Conservation (phyloP, 441 rosid species). For the Pelargonium australe region DNA sequence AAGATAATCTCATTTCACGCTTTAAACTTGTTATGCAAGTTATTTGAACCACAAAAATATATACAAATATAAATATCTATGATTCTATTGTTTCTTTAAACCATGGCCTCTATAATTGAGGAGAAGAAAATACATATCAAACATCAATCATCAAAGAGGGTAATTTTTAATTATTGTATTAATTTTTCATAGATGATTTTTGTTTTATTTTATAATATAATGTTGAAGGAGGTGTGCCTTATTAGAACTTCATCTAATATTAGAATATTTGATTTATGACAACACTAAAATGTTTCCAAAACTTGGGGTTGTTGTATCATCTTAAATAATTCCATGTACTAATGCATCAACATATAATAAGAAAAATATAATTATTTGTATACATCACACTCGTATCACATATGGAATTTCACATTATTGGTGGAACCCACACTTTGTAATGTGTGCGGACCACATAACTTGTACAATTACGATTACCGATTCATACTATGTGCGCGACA, state of each 20-base stretch:
- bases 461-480: no score
- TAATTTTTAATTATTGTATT: not conserved
- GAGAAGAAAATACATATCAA: not conserved
- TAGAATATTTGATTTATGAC: not conserved
- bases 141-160: not conserved
- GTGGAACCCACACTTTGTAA: not conserved
- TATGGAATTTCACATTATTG: not conserved
- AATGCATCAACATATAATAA: no score
- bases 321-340: not conserved
- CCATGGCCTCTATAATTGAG: no score
- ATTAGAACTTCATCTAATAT: conserved; percentile 1
- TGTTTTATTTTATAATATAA: not conserved
- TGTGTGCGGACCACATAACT: not conserved
- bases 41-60: not conserved
- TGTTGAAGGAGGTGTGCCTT: not conserved
- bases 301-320: not conserved
- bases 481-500: no score
- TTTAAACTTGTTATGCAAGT: not conserved
- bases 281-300: not conserved
- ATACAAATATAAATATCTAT: not conserved
- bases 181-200: not conserved
- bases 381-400: not conserved
- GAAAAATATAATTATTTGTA: not conserved
- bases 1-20: not conserved
- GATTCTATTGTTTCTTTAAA: no score